These are phyloP conservation scores for Fusarium ambrosium DNA, from an alignment of 2,329 filamentous ascomycete species.

Conservation along the genomic window DNA sequence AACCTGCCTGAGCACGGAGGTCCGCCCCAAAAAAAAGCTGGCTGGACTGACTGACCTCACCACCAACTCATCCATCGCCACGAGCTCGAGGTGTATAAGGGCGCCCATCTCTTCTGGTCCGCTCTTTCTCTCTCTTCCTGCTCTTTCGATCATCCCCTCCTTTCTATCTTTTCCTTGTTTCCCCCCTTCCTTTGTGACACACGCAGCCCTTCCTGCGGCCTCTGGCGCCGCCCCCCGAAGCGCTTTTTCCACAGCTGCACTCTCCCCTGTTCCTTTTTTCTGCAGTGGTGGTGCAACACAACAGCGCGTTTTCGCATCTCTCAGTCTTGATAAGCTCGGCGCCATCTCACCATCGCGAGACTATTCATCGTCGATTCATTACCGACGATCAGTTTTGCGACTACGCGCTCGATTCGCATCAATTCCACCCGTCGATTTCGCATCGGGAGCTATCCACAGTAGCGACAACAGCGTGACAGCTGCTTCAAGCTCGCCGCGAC, in stretches of 20 bases:
- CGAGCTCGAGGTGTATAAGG: conserved; percentile 49
- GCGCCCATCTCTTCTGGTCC: conserved; percentile 42
- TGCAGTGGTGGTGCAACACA: conserved; percentile 21
- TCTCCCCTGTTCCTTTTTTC: conserved; percentile 24
- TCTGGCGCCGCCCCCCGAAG: conserved; percentile 18
- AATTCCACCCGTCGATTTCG: conserved; percentile 35
- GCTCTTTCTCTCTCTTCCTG: conserved; percentile 26
- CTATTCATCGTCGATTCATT: conserved; percentile 2
- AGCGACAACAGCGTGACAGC: conserved; percentile 39
- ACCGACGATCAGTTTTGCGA: conserved; percentile 13
- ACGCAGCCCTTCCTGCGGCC: conserved; percentile 18
- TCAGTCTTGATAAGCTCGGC: conserved; percentile 14
- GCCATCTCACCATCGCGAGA: conserved; percentile 13
- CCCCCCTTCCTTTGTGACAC: conserved; percentile 21
- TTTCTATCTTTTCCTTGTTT: conserved; percentile 26
- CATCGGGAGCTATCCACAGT: conserved; percentile 30
- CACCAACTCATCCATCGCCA: conserved; percentile 43
- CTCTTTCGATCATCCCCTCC: conserved; percentile 31
- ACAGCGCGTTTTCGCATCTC: conserved; percentile 26
- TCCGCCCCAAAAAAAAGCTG: conserved; percentile 51
- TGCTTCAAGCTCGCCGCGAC: conserved; percentile 24
- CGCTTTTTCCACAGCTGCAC: conserved; percentile 22
- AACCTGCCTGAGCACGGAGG: conserved; percentile 34
- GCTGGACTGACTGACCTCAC: conserved; percentile 47
- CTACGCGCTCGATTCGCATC: conserved; percentile 15